phyloP scores from a whole-genome alignment of 2,329 filamentous ascomycete species.

The Fusarium virguliforme region DNA sequence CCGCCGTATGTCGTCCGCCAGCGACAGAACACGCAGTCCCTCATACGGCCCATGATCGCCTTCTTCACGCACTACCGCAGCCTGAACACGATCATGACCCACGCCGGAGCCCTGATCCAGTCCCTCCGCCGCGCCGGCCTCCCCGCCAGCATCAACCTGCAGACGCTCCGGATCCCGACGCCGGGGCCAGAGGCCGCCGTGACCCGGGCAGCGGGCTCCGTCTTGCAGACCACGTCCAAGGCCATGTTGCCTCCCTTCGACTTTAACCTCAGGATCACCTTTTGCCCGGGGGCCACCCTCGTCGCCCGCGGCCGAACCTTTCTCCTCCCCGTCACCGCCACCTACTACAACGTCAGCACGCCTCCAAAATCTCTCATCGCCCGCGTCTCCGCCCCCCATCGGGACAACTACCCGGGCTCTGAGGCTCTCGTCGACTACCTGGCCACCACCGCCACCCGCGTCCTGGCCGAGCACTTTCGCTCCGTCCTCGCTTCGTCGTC shows the following conservation, averaged over 20 bases:
- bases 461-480: constrained; percentile 58
- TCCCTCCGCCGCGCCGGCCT: constrained; percentile 66
- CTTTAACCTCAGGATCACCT: constrained; percentile 61
- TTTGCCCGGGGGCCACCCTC: constrained; percentile 63
- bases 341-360: constrained; percentile 63
- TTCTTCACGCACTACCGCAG: constrained; percentile 63
- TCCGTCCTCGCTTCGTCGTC: constrained; percentile 35
- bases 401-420: constrained; percentile 63
- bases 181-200: constrained; percentile 47
- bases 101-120: constrained; percentile 62
- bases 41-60: constrained; percentile 69
- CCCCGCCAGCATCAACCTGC: constrained; percentile 61
- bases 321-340: constrained; percentile 62
- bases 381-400: constrained; percentile 61
- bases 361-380: constrained; percentile 58
- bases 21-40: constrained; percentile 62
- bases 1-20: constrained; percentile 59
- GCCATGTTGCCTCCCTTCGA: constrained; percentile 60
- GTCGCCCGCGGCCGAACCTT: constrained; percentile 64
- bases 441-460: constrained; percentile 60
- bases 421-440: constrained; percentile 65
- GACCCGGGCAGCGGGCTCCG: constrained; percentile 53
- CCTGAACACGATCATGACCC: constrained; percentile 58
- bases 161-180: constrained; percentile 56
- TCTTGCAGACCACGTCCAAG: constrained; percentile 62